Base-by-base conservation (phyloP, 495 filamentous ascomycete genomes). In the Penicillium odoratum region DNA sequence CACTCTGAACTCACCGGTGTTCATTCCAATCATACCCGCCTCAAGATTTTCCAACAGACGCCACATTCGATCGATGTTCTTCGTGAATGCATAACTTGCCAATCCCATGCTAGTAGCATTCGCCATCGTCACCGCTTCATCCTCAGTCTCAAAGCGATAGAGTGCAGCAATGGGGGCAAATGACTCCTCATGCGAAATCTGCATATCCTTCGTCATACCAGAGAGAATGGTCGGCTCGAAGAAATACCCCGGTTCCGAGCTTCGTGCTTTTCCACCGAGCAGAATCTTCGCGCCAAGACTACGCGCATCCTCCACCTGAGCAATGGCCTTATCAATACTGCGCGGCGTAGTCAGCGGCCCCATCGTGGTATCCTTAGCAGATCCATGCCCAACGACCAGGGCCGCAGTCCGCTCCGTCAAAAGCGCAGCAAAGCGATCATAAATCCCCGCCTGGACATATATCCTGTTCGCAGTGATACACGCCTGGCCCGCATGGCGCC, bases 11-110 rank as follows among this genome's bases (percentile, higher is more conserved):
- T 49, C 54, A 82, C 86, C 85, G 42, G 82, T 86, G 57, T 89
- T 88, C 74, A 89, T 64, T 6, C 85, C 88, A 57, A 91, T 85
- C 87, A 91, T 90, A 1, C 88, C 88, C 3, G 88, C 86, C 65
- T 91, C 88, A 34, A 91, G 69, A 51, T 87, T 88, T 72, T 90
- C 88, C 61, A 89, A 73, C 63, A 91, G 65, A 48, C 88, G 74
- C 88, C 87, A 90, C 59, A 85, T 76, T 1, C 88, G 82, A 64
- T 90, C 87, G 21, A 88, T 70, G 58, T 90, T 85, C 76, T 88
- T 88, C 5, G 87, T 89, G 70, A 90, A 91, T 49, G 83, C 88
- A 66, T 90, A 88, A 42, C 83, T 85, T 2, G 85, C 85, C 58
- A 89, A 66, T 16, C 86, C 86, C 85, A 88, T 88, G 58, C 83